Base-by-base conservation (phyloP, 2,329 filamentous ascomycete genomes). In the Calonectria pseudoreteaudii region DNA sequence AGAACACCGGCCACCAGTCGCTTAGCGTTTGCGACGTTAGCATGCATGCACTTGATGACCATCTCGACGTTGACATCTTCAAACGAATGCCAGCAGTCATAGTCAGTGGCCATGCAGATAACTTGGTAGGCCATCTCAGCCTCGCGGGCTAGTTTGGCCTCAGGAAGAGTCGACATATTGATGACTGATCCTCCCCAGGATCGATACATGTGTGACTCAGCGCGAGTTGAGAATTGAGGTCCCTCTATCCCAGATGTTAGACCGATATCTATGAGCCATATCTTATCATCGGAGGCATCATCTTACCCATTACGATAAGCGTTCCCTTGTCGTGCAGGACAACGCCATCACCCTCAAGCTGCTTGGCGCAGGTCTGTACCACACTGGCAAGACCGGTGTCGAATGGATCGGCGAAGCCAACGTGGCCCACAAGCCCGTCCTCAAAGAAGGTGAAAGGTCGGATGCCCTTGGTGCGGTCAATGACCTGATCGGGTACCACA, bases 71-170 rank as follows among this genome's bases (percentile, higher is more conserved):
- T 96, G 75, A 99, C 97, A 77, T 94, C 94, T 72, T 92, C 94
- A 64, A 90, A 91, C 26, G 91, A 92, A 83, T 96, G 94, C 97
- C 97, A 99, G 91, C 96, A 98, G 88, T 99, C 97, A 85, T 99
- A 99, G 88, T 99, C 97, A 34, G 97, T 99, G 41, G 95, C 95
- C 97, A 99, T 99, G 89, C 96, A 98, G 82, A 99, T 98, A 91
- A 98, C 97, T 88, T 98, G 95, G 86, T 98, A 98, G 44, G 94
- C 94, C 80, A 99, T 94, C 88, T 99, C 97, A 30, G 97, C 97
- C 88, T 99, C 97, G 68, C 95, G 93, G 13, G 97, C 97, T 26
- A 99, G 92, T 89, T 99, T 99, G 65, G 96, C 94, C 87, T 99
- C 97, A 26, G 97, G 97, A 20, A 99, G 90, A 18, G 93, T 94